Conservation (phyloP, 495 filamentous ascomycete genomes). For the Achaetomiella virescens region DNA sequence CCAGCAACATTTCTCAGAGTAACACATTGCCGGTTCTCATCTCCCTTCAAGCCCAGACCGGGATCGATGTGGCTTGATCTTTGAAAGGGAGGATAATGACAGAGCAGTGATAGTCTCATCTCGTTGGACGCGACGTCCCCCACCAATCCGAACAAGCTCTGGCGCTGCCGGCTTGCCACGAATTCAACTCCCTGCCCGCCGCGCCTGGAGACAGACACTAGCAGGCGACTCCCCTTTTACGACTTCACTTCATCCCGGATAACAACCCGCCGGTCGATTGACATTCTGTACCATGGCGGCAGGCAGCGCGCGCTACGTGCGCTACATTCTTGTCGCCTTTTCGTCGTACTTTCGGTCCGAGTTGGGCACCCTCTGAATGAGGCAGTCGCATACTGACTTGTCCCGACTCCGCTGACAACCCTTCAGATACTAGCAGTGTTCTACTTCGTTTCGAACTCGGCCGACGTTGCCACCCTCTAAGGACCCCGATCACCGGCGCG, state of each 20-base stretch:
- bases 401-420: constrained; percentile 11
- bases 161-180: constrained; percentile 1
- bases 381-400: neutral
- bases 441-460: constrained; percentile 74
- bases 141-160: constrained; percentile 10
- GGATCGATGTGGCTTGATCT: neutral
- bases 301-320: constrained; percentile 63
- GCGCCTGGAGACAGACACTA: neutral
- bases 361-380: no score
- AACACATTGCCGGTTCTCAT: neutral
- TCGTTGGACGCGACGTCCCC: constrained; percentile 5
- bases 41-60: no score
- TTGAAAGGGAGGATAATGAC: constrained; percentile 1
- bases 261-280: neutral
- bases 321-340: constrained; percentile 83
- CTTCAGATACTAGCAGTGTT: constrained; percentile 63
- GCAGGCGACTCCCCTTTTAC: neutral
- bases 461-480: constrained; percentile 25
- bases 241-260: neutral
- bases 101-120: constrained; percentile 6
- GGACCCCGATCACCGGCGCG: neutral
- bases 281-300: constrained; percentile 50
- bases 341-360: constrained; percentile 32
- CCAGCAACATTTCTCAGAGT: neutral
- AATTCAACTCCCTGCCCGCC: neutral